Conservation (phyloP, 805 yeast genomes). For the Jamesozyma hellenica region DNA sequence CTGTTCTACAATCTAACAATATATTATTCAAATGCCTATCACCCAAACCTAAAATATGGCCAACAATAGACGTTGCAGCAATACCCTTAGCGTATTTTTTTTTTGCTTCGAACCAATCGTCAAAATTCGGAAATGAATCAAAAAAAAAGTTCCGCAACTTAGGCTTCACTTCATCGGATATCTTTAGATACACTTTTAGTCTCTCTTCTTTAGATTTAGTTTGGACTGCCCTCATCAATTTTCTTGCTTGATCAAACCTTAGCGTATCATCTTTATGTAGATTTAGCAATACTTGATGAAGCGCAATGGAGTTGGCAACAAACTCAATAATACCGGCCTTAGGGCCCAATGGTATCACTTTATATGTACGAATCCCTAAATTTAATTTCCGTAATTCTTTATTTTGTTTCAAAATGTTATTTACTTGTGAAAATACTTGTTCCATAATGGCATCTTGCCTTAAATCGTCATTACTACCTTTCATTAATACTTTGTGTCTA, state of each 20-base stretch:
- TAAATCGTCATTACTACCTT: conserved; percentile 83
- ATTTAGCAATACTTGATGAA: conserved; percentile 57
- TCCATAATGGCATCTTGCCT: conserved; percentile 97
- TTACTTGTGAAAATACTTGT: conserved; percentile 86
- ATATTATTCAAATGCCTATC: conserved; percentile 92
- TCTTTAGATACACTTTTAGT: conserved; percentile 35
- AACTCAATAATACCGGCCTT: conserved; percentile 83
- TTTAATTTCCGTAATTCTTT: conserved; percentile 46
- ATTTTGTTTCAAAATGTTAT: conserved; percentile 48
- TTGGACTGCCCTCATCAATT: conserved; percentile 51
- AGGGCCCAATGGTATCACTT: conserved; percentile 84
- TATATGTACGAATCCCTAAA: conserved; percentile 68
- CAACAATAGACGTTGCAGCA: conserved; percentile 79
- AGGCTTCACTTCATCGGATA: conserved; percentile 50
- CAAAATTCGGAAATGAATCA: conserved; percentile 53
- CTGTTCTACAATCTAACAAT: conserved; percentile 65
- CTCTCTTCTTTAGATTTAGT: conserved; percentile 36
- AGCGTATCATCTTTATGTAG: conserved; percentile 49
- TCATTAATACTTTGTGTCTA: conserved; percentile 50
- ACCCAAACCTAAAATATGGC: conserved; percentile 83
- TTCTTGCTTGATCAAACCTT: conserved; percentile 49
- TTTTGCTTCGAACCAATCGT: conserved; percentile 63
- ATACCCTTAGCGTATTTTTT: conserved; percentile 62
- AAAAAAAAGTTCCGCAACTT: conserved; percentile 62
- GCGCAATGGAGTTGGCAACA: conserved; percentile 64